These are phyloP conservation scores for Kluyveromyces starmeri DNA, from an alignment of 805 yeast species.

Conservation along the genomic window DNA sequence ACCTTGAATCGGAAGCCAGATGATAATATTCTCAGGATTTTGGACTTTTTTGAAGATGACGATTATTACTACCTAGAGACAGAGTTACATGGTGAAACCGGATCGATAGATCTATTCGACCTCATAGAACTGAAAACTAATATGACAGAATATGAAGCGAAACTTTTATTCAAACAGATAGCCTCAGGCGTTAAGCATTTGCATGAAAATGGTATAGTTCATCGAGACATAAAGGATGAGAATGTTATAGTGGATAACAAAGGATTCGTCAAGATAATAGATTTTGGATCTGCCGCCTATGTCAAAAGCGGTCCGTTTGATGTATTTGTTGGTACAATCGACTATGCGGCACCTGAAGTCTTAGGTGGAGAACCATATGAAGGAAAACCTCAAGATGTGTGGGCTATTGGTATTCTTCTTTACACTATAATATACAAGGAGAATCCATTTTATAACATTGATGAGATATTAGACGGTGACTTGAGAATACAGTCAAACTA, in stretches of 20 bases:
- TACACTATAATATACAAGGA: constrained; percentile 89
- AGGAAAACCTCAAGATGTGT: constrained; percentile 91
- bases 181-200: constrained; percentile 72
- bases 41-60: constrained; percentile 90
- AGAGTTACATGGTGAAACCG: constrained; percentile 80
- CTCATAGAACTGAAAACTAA: constrained; percentile 76
- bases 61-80: constrained; percentile 86
- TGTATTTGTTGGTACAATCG: constrained; percentile 94
- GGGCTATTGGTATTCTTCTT: constrained; percentile 90
- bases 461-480: constrained; percentile 89
- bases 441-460: constrained; percentile 91
- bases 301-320: constrained; percentile 89
- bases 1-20: constrained; percentile 71
- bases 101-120: constrained; percentile 90
- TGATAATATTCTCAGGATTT: constrained; percentile 73
- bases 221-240: constrained; percentile 92
- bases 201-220: constrained; percentile 81
- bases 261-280: constrained; percentile 78
- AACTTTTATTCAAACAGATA: constrained; percentile 68
- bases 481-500: constrained; percentile 39
- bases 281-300: constrained; percentile 93
- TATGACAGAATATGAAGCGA: constrained; percentile 74
- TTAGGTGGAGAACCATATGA: constrained; percentile 79
- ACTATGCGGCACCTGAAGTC: constrained; percentile 97
- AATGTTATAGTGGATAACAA: constrained; percentile 80